phyloP scores from a whole-genome alignment of 78 protist species.

The Cavenderia fasciculata region DNA sequence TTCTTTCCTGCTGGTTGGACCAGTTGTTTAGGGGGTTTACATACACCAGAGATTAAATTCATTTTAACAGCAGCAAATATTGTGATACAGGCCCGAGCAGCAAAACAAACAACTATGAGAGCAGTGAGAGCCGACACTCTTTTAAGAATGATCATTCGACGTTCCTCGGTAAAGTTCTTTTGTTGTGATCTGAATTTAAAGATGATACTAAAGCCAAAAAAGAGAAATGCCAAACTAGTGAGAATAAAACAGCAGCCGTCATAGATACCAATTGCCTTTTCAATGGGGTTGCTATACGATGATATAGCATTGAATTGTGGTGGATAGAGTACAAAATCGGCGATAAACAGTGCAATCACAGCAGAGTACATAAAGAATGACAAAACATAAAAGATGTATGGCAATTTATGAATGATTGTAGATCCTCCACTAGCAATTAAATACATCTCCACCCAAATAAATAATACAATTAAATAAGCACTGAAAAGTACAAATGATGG shows the following conservation, averaged over 20 bases:
- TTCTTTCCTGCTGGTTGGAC: neutral
- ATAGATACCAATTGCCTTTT: slow-evolving; percentile 21
- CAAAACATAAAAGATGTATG: slow-evolving; percentile 9
- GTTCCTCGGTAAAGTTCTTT: slow-evolving; percentile 41
- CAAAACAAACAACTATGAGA: slow-evolving; percentile 22
- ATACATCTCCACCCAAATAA: slow-evolving; percentile 67
- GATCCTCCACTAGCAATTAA: slow-evolving; percentile 18
- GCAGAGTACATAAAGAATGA: slow-evolving; percentile 11
- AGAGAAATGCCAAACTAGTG: neutral
- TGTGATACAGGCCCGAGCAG: slow-evolving; percentile 29
- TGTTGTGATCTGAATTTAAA: slow-evolving; percentile 38
- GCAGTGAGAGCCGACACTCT: slow-evolving; percentile 18
- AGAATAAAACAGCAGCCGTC: slow-evolving; percentile 31
- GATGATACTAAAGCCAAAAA: slow-evolving; percentile 15
- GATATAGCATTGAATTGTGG: neutral
- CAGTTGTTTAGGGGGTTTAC: neutral
- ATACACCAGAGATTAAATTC: slow-evolving; percentile 31
- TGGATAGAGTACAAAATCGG: slow-evolving; percentile 36
- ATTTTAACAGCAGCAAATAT: neutral
- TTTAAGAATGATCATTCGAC: slow-evolving; percentile 17
- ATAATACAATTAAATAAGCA: slow-evolving; percentile 32
- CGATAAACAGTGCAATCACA: neutral
- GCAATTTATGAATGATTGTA: neutral
- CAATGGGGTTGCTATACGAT: neutral
- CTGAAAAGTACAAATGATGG: slow-evolving; percentile 57